These are phyloP conservation scores for Chimonanthus salicifolius DNA, from an alignment of 164 flowering plant genomes.

Conservation along the genomic window DNA sequence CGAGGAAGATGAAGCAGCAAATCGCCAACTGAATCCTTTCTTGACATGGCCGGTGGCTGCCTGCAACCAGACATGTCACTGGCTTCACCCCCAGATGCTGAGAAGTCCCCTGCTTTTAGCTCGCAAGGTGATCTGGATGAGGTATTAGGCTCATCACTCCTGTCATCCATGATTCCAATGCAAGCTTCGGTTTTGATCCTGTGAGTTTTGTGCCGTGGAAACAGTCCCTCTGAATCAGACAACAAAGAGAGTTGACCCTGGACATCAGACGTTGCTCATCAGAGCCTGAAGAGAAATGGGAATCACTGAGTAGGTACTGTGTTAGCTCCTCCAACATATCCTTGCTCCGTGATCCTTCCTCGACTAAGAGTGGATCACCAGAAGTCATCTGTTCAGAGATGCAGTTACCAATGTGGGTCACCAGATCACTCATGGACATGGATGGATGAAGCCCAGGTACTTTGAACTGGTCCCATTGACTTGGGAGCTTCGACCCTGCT, in stretches of 20 bases:
- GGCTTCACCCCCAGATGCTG: slow-evolving; percentile 17
- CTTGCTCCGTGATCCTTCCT: slow-evolving; percentile 29
- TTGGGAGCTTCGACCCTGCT: slow-evolving; percentile 19
- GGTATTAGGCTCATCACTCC: slow-evolving; percentile 7
- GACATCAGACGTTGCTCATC: slow-evolving; percentile 76
- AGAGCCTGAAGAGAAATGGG: slow-evolving; percentile 44
- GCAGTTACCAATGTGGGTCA: slow-evolving; percentile 61
- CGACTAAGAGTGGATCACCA: slow-evolving; percentile 34
- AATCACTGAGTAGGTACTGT: slow-evolving; percentile 57
- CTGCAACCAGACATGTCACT: slow-evolving; percentile 31
- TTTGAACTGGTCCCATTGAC: slow-evolving; percentile 46
- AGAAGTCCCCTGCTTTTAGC: slow-evolving; percentile 12
- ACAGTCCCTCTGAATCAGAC: slow-evolving; percentile 68
- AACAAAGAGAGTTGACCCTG: slow-evolving; percentile 81
- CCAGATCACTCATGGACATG: slow-evolving; percentile 74
- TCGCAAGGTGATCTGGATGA: slow-evolving; percentile 8
- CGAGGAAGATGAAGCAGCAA: slow-evolving; percentile 81
- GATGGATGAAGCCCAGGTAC: slow-evolving; percentile 60
- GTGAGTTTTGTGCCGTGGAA: slow-evolving; percentile 23
- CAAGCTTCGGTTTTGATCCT: slow-evolving; percentile 18
- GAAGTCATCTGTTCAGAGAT: slow-evolving; percentile 58
- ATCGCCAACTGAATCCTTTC: slow-evolving; percentile 80
- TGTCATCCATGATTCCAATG: slow-evolving; percentile 12
- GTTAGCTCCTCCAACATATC: slow-evolving; percentile 58
- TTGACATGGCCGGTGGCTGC: slow-evolving; percentile 42